Conservation (phyloP, 371 early-diverging fungal genomes). For the Rhizomucor miehei region DNA sequence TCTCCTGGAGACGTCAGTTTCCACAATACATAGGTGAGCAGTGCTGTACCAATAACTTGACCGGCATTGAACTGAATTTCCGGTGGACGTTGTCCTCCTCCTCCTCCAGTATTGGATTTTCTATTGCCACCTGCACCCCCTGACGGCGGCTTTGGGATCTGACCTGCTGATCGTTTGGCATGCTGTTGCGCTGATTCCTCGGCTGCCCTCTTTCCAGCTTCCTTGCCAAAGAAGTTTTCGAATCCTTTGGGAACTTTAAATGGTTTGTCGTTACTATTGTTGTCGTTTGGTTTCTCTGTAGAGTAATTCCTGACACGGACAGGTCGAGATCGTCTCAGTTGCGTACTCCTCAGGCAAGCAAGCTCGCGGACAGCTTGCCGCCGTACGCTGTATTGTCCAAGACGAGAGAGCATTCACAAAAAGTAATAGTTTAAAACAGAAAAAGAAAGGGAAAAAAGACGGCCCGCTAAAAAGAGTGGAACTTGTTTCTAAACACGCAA, state of each 20-base stretch:
- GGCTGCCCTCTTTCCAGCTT: conserved; percentile 11
- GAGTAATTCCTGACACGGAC: background rate
- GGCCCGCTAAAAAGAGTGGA: too few relatives aligned
- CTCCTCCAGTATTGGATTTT: conserved; percentile 2
- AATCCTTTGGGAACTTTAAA: conserved; percentile 34
- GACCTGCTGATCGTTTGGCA: conserved; percentile 6
- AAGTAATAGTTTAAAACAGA: background rate
- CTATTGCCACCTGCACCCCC: conserved; percentile 1
- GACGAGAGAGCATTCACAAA: background rate
- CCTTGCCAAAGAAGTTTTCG: conserved; percentile 37
- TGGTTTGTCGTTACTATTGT: conserved; percentile 5
- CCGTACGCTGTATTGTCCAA: background rate
- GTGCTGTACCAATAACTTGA: conserved; percentile 42
- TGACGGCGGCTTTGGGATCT: conserved; percentile 7
- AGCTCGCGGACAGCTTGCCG: background rate
- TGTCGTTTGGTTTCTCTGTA: background rate
- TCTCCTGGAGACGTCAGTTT: conserved; percentile 45
- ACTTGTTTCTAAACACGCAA: too few relatives aligned
- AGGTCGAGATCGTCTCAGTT: background rate
- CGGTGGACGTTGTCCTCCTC: conserved; percentile 13
- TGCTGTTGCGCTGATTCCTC: conserved; percentile 3
- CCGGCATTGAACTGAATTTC: conserved; percentile 39
- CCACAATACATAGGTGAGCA: conserved; percentile 54
- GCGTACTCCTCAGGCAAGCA: too few relatives aligned
- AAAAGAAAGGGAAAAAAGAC: too few relatives aligned